Conservation (phyloP, 345 rosid species). For the Brassica carinata region DNA sequence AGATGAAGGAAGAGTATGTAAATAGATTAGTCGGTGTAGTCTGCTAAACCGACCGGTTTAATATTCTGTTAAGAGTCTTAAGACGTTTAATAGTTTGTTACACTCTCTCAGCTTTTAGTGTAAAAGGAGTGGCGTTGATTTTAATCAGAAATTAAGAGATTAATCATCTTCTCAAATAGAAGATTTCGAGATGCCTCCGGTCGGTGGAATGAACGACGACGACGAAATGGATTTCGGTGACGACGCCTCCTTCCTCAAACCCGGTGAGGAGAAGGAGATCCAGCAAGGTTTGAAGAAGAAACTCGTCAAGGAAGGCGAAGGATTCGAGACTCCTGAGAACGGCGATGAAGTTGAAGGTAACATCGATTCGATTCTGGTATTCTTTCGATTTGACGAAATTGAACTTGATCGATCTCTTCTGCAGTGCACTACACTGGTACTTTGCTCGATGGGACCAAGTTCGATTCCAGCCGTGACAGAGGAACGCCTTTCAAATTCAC, state of each 20-base stretch:
- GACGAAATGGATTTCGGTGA: constrained; percentile 58
- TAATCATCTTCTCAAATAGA: neutral
- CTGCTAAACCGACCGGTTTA: too few species aligned
- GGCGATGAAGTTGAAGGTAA: constrained; percentile 92
- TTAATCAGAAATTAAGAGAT: too few species aligned
- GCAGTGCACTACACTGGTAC: constrained; percentile 82
- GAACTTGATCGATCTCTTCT: constrained; percentile 1
- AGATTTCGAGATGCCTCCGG: constrained; percentile 60
- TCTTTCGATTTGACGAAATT: neutral
- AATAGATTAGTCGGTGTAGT: too few species aligned
- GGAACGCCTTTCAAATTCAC: constrained; percentile 90
- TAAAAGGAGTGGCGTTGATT: too few species aligned
- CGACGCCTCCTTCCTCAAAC: constrained; percentile 41
- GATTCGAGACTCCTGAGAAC: constrained; percentile 63
- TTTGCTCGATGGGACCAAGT: constrained; percentile 83
- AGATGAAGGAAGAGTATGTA: too few species aligned
- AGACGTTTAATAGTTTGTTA: too few species aligned
- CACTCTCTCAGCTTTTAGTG: too few species aligned
- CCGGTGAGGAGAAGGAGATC: constrained; percentile 83
- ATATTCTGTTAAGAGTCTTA: too few species aligned
- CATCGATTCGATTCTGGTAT: neutral
- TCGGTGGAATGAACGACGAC: constrained; percentile 46
- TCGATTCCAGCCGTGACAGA: constrained; percentile 90
- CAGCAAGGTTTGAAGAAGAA: constrained; percentile 85
- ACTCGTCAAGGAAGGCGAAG: constrained; percentile 76